A percentile compares a stretch with the other conserved stretches of the same genome.
These are phyloP conservation scores for Cryptomeria japonica DNA, from an alignment of 75 land plant species.

Conservation along the genomic window DNA sequence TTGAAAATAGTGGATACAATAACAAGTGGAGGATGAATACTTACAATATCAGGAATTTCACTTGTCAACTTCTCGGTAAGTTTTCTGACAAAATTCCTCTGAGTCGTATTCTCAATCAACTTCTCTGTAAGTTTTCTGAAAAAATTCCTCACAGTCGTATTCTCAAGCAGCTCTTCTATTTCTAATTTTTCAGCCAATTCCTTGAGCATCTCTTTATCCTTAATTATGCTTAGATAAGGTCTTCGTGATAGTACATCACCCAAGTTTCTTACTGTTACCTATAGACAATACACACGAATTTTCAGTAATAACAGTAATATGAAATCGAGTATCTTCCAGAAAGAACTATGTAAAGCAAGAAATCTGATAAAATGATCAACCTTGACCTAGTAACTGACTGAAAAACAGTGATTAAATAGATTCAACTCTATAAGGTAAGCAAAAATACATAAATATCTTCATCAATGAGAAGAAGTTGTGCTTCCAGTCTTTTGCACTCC, in stretches of 20 bases:
- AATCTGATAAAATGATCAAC: neutral
- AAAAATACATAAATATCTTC: slow-evolving; percentile 32
- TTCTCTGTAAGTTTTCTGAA: neutral
- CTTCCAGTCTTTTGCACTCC: slow-evolving; percentile 31
- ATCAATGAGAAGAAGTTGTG: slow-evolving; percentile 30
- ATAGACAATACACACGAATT: neutral
- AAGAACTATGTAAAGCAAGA: neutral
- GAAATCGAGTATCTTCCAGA: neutral
- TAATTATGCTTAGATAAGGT: neutral
- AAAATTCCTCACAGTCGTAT: neutral
- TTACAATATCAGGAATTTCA: slow-evolving; percentile 6
- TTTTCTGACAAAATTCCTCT: slow-evolving; percentile 6
- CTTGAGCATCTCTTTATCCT: neutral
- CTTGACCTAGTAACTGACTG: neutral
- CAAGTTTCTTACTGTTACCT: neutral
- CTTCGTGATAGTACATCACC: neutral
- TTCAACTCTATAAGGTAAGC: neutral
- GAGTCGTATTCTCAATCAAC: neutral
- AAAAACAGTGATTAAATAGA: neutral
- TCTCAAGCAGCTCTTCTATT: neutral
- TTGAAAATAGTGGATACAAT: neutral
- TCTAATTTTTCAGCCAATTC: neutral
- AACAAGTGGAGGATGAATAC: neutral
- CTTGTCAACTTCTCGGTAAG: neutral
- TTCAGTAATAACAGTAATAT: neutral